These are phyloP conservation scores for Starmerella tilneyi DNA, from an alignment of 805 yeast species.

Conservation along the genomic window DNA sequence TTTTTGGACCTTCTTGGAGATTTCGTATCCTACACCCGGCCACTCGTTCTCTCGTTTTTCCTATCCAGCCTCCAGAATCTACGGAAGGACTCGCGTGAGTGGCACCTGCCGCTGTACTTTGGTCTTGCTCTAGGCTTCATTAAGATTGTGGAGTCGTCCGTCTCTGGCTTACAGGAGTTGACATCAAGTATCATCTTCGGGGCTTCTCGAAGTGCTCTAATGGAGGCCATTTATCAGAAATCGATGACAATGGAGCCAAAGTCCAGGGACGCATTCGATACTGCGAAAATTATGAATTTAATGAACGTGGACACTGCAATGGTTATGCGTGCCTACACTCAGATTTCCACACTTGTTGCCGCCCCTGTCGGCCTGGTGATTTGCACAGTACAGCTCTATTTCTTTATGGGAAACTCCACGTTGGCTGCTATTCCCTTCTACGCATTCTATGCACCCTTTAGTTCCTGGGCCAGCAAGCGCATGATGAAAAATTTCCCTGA, in stretches of 20 bases:
- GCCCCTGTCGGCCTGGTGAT: conserved; percentile 77
- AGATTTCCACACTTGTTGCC: conserved; percentile 71
- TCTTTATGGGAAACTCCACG: conserved; percentile 70
- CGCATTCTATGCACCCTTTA: conserved; percentile 65
- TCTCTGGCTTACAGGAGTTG: neutral
- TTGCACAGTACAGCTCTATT: conserved; percentile 61
- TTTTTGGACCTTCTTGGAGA: conserved; percentile 8
- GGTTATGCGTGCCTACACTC: conserved; percentile 65
- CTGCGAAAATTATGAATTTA: conserved; percentile 86
- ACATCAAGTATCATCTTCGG: conserved; percentile 3
- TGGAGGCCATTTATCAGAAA: conserved; percentile 63
- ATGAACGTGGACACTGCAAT: conserved; percentile 84
- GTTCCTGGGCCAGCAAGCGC: conserved; percentile 51
- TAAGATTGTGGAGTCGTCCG: neutral
- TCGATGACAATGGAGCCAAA: conserved; percentile 54
- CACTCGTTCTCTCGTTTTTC: conserved; percentile 17
- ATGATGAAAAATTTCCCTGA: conserved; percentile 53
- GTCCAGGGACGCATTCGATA: conserved; percentile 51
- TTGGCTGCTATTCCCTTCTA: conserved; percentile 78
- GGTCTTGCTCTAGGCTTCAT: conserved; percentile 3
- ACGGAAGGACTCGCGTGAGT: neutral
- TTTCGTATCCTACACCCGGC: conserved; percentile 17
- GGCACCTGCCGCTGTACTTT: conserved; percentile 1
- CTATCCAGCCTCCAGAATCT: conserved; percentile 11
- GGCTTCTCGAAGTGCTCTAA: conserved; percentile 10